Evolutionary conservation across 495 filamentous ascomycete species (phyloP).

Genomic region (Peziza echinospora): DNA sequence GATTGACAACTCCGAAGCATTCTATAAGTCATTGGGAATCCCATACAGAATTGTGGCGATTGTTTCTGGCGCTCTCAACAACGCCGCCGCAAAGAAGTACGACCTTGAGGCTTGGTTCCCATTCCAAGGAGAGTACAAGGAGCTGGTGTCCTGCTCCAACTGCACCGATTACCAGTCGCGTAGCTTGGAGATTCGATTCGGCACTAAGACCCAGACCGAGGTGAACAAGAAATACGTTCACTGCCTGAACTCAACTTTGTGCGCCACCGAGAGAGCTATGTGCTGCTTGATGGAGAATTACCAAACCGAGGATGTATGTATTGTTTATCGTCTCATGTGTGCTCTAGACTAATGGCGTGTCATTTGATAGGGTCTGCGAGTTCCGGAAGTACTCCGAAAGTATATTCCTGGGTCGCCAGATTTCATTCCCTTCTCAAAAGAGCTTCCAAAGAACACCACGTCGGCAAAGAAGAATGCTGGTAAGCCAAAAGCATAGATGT

Average conservation of each 20-base stretch:
- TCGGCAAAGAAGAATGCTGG: constrained; percentile 32
- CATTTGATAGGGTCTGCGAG: constrained; percentile 42
- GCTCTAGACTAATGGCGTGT: neutral
- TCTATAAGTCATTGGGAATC: constrained; percentile 72
- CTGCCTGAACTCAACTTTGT: constrained; percentile 75
- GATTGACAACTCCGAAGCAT: constrained; percentile 76
- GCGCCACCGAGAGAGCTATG: constrained; percentile 78
- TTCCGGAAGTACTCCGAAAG: constrained; percentile 71
- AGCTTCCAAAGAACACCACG: constrained; percentile 53
- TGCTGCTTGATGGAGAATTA: constrained; percentile 96
- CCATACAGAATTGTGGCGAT: constrained; percentile 84
- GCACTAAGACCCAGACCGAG: constrained; percentile 56
- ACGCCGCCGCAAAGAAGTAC: constrained; percentile 83
- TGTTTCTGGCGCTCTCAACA: constrained; percentile 85
- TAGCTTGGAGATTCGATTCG: constrained; percentile 68
- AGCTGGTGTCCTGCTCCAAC: constrained; percentile 86
- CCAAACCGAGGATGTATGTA: constrained; percentile 59
- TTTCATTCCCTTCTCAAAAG: constrained; percentile 72
- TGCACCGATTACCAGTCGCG: constrained; percentile 90
- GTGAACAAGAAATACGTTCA: constrained; percentile 83
- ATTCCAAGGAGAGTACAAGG: constrained; percentile 90
- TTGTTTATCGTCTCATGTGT: neutral
- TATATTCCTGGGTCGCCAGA: constrained; percentile 78
- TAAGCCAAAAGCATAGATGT: constrained; percentile 21
- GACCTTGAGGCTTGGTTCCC: constrained; percentile 97